These are phyloP conservation scores for Scutellaria baicalensis DNA, from an alignment of 257 asterid species.

Conservation along the genomic window DNA sequence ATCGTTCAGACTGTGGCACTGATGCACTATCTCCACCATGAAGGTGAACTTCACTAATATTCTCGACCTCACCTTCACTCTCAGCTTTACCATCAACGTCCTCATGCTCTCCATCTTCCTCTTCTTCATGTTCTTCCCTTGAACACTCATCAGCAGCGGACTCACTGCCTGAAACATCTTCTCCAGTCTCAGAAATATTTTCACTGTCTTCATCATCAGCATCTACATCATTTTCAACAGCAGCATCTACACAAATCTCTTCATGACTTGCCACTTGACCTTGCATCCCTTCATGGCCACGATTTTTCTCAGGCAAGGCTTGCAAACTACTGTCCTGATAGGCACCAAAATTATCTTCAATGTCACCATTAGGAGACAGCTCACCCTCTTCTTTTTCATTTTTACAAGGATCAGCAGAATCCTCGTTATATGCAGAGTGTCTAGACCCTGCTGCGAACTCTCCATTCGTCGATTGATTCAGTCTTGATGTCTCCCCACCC, in stretches of 20 bases:
- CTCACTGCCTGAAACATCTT: conserved; percentile 86
- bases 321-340: conserved; percentile 39
- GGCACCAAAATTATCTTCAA: conserved; percentile 74
- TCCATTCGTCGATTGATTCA: conserved; percentile 38
- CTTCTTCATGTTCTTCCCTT: conserved; percentile 79
- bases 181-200: conserved; percentile 76
- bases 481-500: conserved; percentile 47
- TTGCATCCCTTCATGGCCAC: conserved; percentile 34
- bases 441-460: conserved; percentile 46
- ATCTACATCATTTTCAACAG: conserved; percentile 73
- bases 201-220: conserved; percentile 87
- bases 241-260: conserved; percentile 50
- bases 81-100: conserved; percentile 79
- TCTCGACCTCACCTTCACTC: conserved; percentile 96
- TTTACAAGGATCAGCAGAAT: conserved; percentile 51
- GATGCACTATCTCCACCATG: conserved; percentile 53
- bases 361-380: conserved; percentile 74
- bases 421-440: conserved; percentile 37
- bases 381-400: conserved; percentile 95
- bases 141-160: conserved; percentile 91
- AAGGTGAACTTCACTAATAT: conserved; percentile 57
- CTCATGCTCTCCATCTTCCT: conserved; percentile 69
- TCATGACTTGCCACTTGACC: conserved; percentile 40
- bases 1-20: conserved; percentile 54
- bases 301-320: conserved; percentile 32